Conservation (phyloP, 805 yeast species). For the Ogataea thermomethanolica region DNA sequence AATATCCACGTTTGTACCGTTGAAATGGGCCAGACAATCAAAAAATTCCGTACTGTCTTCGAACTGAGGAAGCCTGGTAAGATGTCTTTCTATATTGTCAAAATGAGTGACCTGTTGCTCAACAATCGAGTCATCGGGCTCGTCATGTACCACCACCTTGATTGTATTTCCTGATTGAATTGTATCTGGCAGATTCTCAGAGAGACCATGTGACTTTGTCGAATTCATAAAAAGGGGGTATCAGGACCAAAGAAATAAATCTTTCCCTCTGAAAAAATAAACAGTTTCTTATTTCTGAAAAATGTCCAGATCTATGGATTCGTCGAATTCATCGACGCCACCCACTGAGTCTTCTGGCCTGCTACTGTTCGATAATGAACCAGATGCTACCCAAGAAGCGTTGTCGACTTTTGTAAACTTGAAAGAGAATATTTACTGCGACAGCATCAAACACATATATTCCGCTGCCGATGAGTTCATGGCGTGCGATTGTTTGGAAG, state of each 20-base stretch:
- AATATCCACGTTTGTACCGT: slow-evolving; percentile 10
- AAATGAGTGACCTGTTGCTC: slow-evolving; percentile 24
- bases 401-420: slow-evolving; percentile 51
- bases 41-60: slow-evolving; percentile 26
- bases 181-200: neutral
- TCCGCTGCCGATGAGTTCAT: slow-evolving; percentile 68
- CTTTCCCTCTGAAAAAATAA: slow-evolving; percentile 7
- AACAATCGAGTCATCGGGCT: slow-evolving; percentile 2
- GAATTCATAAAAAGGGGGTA: slow-evolving; percentile 1
- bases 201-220: too few species aligned
- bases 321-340: slow-evolving; percentile 21
- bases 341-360: slow-evolving; percentile 11
- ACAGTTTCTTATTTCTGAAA: slow-evolving; percentile 1
- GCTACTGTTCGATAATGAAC: slow-evolving; percentile 37
- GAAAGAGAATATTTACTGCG: slow-evolving; percentile 57
- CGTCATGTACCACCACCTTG: neutral
- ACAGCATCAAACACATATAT: slow-evolving; percentile 61
- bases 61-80: slow-evolving; percentile 31
- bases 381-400: slow-evolving; percentile 70
- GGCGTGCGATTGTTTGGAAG: slow-evolving; percentile 84
- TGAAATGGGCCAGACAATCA: slow-evolving; percentile 23
- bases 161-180: neutral
- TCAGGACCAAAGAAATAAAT: neutral
- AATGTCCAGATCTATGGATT: slow-evolving; percentile 3
- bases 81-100: slow-evolving; percentile 26